phyloP scores from a whole-genome alignment of 495 filamentous ascomycete species.

The Neurospora tetraspora region DNA sequence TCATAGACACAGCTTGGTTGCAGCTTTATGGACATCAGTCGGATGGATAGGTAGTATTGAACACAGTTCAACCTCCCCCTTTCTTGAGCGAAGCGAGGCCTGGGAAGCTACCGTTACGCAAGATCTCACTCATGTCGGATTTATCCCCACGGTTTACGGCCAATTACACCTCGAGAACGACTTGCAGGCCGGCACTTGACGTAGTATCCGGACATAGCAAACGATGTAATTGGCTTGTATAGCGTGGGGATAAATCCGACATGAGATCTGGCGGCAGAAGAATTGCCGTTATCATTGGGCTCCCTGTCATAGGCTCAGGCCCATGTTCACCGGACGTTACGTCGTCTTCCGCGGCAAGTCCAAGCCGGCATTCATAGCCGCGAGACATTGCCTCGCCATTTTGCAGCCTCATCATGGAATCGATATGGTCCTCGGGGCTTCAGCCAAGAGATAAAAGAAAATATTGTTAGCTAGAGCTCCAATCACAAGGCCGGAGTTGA shows the following conservation, averaged over 20 bases:
- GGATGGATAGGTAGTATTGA: too few species aligned
- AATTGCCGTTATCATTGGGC: background rate
- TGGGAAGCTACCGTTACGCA: too few species aligned
- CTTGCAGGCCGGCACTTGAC: too few species aligned
- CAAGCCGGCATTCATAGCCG: background rate
- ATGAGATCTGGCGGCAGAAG: background rate
- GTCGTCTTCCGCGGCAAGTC: background rate
- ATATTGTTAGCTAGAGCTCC: background rate
- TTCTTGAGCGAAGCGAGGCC: too few species aligned
- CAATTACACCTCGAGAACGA: too few species aligned
- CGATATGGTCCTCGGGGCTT: background rate
- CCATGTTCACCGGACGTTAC: background rate
- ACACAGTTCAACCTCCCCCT: too few species aligned
- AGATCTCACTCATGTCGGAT: too few species aligned
- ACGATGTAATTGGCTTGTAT: too few species aligned
- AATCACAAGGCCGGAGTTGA: background rate
- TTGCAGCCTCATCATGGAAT: background rate
- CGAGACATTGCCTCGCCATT: background rate
- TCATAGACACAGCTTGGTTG: background rate
- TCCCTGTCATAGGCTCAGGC: background rate
- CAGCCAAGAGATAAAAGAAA: background rate
- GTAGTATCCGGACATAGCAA: too few species aligned
- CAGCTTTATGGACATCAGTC: background rate
- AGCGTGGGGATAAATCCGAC: too few species aligned
- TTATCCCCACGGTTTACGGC: too few species aligned